A percentile compares a stretch with the other conserved stretches of the same genome.
These are phyloP conservation scores for Sarocladiaceae sp. DNA, from an alignment of 2,329 filamentous ascomycete species.

Conservation along the genomic window DNA sequence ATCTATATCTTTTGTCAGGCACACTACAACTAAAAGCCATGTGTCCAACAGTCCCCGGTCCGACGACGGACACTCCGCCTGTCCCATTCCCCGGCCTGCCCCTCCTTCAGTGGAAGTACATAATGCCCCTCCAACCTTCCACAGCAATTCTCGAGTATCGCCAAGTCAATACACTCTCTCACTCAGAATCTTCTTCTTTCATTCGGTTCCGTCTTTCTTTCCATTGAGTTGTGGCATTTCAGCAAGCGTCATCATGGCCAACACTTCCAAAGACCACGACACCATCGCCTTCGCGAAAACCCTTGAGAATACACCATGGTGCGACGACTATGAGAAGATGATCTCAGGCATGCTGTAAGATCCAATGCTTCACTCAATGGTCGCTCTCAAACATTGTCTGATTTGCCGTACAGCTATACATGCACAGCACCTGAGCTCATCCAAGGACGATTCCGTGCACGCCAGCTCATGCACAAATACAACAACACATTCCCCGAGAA, in stretches of 20 bases:
- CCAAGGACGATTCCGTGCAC: slow-evolving; percentile 47
- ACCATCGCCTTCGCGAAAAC: slow-evolving; percentile 41
- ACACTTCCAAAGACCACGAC: slow-evolving; percentile 31
- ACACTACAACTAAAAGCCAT: no score
- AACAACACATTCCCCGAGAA: slow-evolving; percentile 52
- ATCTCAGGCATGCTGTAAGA: slow-evolving; percentile 57
- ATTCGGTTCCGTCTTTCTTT: background rate
- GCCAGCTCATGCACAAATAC: slow-evolving; percentile 53
- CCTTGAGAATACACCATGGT: slow-evolving; percentile 48
- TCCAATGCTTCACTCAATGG: background rate
- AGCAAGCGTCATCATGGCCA: slow-evolving; percentile 19
- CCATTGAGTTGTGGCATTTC: background rate
- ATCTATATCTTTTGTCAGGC: no score
- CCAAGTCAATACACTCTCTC: no score
- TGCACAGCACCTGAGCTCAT: slow-evolving; percentile 42
- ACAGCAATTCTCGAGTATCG: no score
- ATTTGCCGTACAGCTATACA: slow-evolving; percentile 40
- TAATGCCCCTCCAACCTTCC: background rate
- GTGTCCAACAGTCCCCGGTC: no score
- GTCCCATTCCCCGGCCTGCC: background rate
- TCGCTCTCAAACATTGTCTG: background rate
- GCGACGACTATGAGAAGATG: slow-evolving; percentile 61
- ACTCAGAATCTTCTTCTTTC: background rate
- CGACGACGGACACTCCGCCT: slow-evolving; percentile 4
- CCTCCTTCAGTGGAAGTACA: background rate